Evolutionary conservation across 164 flowering plant species (phyloP).

Genomic region (Kingdonia uniflora): DNA sequence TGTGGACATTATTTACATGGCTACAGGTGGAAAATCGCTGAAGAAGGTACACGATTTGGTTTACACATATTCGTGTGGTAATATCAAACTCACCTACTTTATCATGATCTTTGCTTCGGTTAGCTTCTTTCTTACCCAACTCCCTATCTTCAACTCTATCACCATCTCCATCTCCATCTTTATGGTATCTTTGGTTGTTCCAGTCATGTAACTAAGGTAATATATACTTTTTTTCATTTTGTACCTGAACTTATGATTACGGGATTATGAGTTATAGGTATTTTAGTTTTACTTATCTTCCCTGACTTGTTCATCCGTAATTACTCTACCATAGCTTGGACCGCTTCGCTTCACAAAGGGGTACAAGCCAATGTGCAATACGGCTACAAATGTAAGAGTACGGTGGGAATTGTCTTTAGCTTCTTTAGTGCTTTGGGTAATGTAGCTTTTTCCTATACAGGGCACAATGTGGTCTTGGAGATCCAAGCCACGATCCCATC

Average conservation of each 20-base stretch:
- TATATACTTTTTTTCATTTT: not conserved
- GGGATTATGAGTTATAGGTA: not conserved
- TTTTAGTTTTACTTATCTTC: not conserved
- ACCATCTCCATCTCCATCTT: constrained; percentile 48
- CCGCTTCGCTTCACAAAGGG: constrained; percentile 31
- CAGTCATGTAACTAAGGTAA: constrained; percentile 65
- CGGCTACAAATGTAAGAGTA: constrained; percentile 17
- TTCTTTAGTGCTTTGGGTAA: constrained; percentile 49
- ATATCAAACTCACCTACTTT: constrained; percentile 43
- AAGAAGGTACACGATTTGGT: constrained; percentile 42
- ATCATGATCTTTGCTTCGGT: constrained; percentile 51
- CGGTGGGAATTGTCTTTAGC: constrained; percentile 24
- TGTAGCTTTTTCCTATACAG: constrained; percentile 63
- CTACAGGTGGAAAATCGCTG: constrained; percentile 54
- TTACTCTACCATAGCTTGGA: constrained; percentile 54
- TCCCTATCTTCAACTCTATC: constrained; percentile 60
- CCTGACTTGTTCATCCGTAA: constrained; percentile 14
- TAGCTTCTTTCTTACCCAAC: constrained; percentile 47
- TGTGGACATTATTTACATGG: constrained; percentile 53
- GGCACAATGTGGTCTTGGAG: constrained; percentile 65
- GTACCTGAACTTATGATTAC: not conserved
- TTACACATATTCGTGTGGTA: constrained; percentile 19
- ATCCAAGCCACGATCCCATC: constrained; percentile 72
- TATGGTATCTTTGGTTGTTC: constrained; percentile 51
- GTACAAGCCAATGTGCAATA: constrained; percentile 30